phyloP scores from a whole-genome alignment of 305 asterid genomes.

The Solanum hybrid region DNA sequence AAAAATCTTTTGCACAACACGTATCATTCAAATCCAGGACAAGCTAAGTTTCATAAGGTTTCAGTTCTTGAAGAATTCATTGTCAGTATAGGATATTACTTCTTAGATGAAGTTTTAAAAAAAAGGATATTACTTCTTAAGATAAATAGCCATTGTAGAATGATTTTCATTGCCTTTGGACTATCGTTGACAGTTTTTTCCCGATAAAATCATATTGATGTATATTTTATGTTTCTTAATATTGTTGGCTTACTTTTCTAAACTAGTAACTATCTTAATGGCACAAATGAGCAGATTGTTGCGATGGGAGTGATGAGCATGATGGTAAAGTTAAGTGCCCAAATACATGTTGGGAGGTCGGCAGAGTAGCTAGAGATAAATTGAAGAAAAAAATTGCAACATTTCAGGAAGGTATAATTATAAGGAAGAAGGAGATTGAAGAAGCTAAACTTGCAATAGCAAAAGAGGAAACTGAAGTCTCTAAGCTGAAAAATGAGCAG shows the following conservation, averaged over 20 bases:
- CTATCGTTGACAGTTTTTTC: neutral
- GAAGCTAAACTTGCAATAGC: constrained; percentile 53
- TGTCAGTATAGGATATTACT: neutral
- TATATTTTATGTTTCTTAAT: neutral
- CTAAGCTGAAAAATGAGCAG: constrained; percentile 68
- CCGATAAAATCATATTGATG: neutral
- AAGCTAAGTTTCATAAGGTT: neutral
- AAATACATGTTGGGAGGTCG: constrained; percentile 96
- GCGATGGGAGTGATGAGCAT: constrained; percentile 97
- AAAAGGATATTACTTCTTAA: neutral
- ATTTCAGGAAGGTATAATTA: constrained; percentile 57
- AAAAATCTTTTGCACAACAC: neutral
- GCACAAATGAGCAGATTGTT: constrained; percentile 66
- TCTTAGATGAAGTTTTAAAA: neutral
- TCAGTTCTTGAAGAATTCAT: neutral
- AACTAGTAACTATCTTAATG: constrained; percentile 2
- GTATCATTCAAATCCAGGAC: neutral
- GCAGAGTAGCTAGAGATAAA: constrained; percentile 81
- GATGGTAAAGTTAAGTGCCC: constrained; percentile 68
- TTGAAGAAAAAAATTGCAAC: constrained; percentile 72
- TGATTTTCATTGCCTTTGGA: neutral
- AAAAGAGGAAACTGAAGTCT: constrained; percentile 70
- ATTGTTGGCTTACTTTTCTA: neutral
- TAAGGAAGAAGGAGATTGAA: constrained; percentile 60
- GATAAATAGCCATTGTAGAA: neutral